Conservation (phyloP, 2,329 filamentous ascomycete genomes). For the Cladosporium sp. region DNA sequence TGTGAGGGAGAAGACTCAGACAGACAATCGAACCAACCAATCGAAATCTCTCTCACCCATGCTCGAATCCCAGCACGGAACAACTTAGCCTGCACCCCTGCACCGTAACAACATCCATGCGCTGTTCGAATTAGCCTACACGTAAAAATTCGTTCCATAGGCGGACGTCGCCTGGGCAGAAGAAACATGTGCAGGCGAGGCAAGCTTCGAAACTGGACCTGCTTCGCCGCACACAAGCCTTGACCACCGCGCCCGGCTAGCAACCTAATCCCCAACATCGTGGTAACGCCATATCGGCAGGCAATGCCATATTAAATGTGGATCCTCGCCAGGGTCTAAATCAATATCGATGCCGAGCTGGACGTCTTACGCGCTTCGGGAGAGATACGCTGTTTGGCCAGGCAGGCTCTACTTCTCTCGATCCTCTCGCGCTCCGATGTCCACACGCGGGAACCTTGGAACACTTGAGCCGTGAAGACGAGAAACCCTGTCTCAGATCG, state of each 20-base stretch:
- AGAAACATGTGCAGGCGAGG: background rate
- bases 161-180: background rate
- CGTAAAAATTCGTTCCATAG: background rate
- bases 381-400: too few relatives aligned
- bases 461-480: too few relatives aligned
- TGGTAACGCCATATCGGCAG: conserved; percentile 7
- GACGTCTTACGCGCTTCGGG: too few relatives aligned
- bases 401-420: too few relatives aligned
- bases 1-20: background rate
- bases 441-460: too few relatives aligned
- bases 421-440: too few relatives aligned
- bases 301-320: conserved; percentile 5
- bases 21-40: background rate
- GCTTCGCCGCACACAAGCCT: background rate
- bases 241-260: background rate
- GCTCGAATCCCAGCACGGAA: too few relatives aligned
- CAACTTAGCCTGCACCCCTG: background rate
- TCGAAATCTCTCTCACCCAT: background rate
- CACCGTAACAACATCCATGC: background rate
- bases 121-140: background rate
- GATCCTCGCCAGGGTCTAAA: background rate
- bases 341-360: background rate
- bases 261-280: conserved; percentile 2
- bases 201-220: background rate
- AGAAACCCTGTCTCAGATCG: background rate